These are phyloP conservation scores for Colletotrichum higginsianum DNA, from an alignment of 2,329 filamentous ascomycete species.

Conservation along the genomic window DNA sequence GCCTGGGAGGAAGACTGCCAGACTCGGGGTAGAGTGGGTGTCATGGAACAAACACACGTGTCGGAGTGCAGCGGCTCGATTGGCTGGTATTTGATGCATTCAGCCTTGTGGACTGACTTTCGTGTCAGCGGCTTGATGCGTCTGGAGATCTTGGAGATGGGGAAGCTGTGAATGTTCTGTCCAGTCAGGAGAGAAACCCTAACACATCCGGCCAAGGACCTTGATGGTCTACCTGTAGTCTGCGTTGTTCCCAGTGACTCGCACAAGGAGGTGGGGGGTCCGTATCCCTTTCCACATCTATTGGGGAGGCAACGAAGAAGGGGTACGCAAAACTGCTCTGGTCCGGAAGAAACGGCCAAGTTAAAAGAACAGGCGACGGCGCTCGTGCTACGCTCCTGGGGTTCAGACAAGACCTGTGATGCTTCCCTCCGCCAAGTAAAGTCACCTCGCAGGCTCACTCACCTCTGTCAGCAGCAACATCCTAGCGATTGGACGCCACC, in stretches of 20 bases:
- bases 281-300: conserved; percentile 12
- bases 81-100: conserved; percentile 25
- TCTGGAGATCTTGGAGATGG: conserved; percentile 16
- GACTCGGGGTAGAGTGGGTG: conserved; percentile 1
- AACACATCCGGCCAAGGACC: conserved; percentile 21
- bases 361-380: conserved; percentile 14
- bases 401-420: conserved; percentile 22
- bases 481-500: conserved; percentile 19
- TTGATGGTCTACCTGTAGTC: conserved; percentile 26
- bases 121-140: conserved; percentile 19
- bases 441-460: conserved; percentile 8
- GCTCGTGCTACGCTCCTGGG: conserved; percentile 2
- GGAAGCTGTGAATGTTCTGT: background rate
- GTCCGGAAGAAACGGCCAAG: conserved; percentile 7
- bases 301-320: conserved; percentile 3
- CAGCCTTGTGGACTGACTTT: conserved; percentile 38
- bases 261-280: conserved; percentile 15
- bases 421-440: background rate
- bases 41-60: conserved; percentile 32
- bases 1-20: background rate
- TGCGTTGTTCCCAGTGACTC: conserved; percentile 21
- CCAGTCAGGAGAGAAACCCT: conserved; percentile 9
- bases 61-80: conserved; percentile 30
- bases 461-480: conserved; percentile 21
- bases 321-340: conserved; percentile 1